Evolutionary conservation across 495 filamentous ascomycete genomes (phyloP), one percentile per base, ranked within the genome.

Genomic region (Bacidia gigantensis): DNA sequence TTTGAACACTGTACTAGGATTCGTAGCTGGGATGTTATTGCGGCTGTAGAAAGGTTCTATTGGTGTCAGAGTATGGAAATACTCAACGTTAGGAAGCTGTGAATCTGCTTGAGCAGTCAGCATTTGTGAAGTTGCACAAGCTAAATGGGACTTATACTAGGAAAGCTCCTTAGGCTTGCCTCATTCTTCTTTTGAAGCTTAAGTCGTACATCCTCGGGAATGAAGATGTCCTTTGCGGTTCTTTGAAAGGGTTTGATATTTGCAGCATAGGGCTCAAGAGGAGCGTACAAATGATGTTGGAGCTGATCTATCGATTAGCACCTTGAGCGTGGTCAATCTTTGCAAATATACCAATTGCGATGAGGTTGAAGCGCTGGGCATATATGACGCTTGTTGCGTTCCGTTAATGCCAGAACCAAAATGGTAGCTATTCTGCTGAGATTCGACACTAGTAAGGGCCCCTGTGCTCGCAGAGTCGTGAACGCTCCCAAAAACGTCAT

Each of bases 1-100:
- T 66, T 97, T 97, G 69, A 95, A 98, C 0, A 94, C 77, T 86
- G 88, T 96, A 62, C 82, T 95, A 3, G 80, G 77, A 63, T 85
- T 93, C 10, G 87, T 87, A 68, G 94, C 94, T 3, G 79, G 75
- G 2, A 80, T 68, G 1, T 81, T 70, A 56, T 79, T 86, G 65
- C 86, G 90, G 60, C 84, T 78, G 53, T 85, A 79, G 50, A 71
- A 86, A 7, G 81, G 82, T 63, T 97, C 89, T 47, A 98, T 67
- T n/a, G 89, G 86, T 2, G 95, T 86, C 1, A 98, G 74, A 1
- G 87, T 88, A 61, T 97, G 88, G 62, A 86, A 97, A 51, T 84
- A 79, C 54, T 95, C 89, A 24, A 97, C 75, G 21, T 73, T 69
- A 20, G 78, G 72, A 1, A 93, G 70, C 49, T 81, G 76, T 17